A percentile compares a stretch with the other conserved stretches of the same genome.
Evolutionary conservation across 228 moss, liverwort and hornwort species (phyloP).

Genomic region (Sphagnum fallax): DNA sequence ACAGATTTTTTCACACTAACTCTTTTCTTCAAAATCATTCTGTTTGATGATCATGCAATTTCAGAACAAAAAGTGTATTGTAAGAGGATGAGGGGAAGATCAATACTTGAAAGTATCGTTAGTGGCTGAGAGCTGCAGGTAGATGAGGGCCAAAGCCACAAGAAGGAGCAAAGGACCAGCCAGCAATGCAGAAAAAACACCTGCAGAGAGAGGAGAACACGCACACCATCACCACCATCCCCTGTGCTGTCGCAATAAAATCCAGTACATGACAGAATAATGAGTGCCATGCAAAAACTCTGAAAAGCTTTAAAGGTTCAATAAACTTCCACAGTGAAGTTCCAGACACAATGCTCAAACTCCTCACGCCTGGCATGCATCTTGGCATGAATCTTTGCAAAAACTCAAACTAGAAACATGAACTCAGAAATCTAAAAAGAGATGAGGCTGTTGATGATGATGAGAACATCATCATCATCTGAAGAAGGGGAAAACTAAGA

Average conservation of each 20-base stretch:
- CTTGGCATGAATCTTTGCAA: neutral
- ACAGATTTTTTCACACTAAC: conserved; percentile 3
- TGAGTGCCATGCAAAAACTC: too few relatives aligned
- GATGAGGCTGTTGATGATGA: too few relatives aligned
- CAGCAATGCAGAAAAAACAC: neutral
- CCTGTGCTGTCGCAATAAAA: too few relatives aligned
- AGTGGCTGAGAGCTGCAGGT: neutral
- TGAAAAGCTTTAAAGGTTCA: too few relatives aligned
- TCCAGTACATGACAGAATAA: too few relatives aligned
- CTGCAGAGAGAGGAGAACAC: neutral
- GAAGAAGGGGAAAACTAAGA: conserved; percentile 3
- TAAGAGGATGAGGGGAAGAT: neutral
- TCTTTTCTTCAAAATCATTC: conserved; percentile 1
- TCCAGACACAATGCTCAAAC: too few relatives aligned
- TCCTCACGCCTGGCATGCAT: too few relatives aligned
- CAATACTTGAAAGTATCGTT: neutral
- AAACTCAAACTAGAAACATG: neutral
- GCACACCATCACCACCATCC: neutral
- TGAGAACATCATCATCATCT: too few relatives aligned
- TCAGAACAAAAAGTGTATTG: neutral
- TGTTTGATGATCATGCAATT: neutral
- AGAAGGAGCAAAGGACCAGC: neutral
- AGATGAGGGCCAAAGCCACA: neutral
- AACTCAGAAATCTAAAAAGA: neutral
- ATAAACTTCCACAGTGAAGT: too few relatives aligned